Base-by-base conservation (phyloP, 805 yeast species). In the Barnettozyma botsteinii region DNA sequence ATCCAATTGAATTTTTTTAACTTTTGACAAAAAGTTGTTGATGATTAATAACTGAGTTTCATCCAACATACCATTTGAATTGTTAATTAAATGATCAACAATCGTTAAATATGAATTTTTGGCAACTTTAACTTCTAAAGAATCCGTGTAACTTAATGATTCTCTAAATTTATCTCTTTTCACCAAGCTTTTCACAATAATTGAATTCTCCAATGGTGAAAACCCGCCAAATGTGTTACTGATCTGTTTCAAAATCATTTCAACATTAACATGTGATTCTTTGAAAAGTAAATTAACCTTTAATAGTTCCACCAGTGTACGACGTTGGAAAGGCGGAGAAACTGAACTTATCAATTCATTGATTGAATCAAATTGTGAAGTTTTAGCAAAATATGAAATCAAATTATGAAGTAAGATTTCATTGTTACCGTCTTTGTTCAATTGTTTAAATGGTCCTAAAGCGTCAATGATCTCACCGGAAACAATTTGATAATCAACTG, bases 171-270 rank as follows among this genome's bases (percentile, higher is more conserved):
- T 32, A n/a, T 48, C 45, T 22, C 28, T 42, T 15, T 42, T 33
- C 23, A 52, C 15, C 7, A 53, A 28, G 6, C 54, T 48, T 14
- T 42, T 40, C 3, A 49, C 48, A 25, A 53, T 42, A 7, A 49
- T 45, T 12, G 47, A 36, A 29, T 53, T 49, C 33, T 53, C 58
- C 14, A 33, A 21, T 5, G 41, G 25, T 11, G 39, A 33, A 39
- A 53, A 25, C 3, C 18, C 22, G 4, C 51, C 54, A 21, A 38
- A 48, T 3, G 33, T 29, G 5, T 39, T 40, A 21, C 52, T 12
- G 2, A 47, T 48, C 37, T 54, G 51, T 8, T 40, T 35, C 36
- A 54, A 40, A 8, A 54, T 39, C 4, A 31, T 43, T 37, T 52
- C 51, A 36, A 52, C 40, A 15, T 49, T 32, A 8, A 12, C 51